Evolutionary conservation across 2,329 filamentous ascomycete species (phyloP).

Genomic region (Aspergillus intermedius): DNA sequence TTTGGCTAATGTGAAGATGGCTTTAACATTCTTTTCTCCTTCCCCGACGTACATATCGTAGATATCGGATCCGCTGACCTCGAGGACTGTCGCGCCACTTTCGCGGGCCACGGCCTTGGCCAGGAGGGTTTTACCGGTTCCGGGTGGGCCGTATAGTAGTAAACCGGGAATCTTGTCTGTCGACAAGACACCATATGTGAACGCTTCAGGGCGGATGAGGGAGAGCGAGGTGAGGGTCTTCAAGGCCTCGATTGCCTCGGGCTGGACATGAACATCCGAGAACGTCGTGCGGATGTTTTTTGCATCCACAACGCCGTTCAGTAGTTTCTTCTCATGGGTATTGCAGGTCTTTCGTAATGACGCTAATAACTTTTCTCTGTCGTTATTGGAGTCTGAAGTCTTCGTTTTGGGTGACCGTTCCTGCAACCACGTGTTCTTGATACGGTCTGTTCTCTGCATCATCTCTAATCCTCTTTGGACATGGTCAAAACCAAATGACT

Average conservation of each 20-base stretch:
- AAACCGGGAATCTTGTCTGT: slow-evolving; percentile 87
- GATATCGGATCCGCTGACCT: slow-evolving; percentile 83
- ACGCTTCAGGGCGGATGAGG: slow-evolving; percentile 83
- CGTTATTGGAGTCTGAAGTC: slow-evolving; percentile 23
- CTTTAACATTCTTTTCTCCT: slow-evolving; percentile 90
- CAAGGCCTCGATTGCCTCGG: slow-evolving; percentile 77
- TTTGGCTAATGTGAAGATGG: slow-evolving; percentile 83
- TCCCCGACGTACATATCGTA: slow-evolving; percentile 97
- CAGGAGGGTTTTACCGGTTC: slow-evolving; percentile 57
- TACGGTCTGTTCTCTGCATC: slow-evolving; percentile 37
- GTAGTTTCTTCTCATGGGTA: slow-evolving; percentile 72
- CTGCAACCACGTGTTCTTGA: slow-evolving; percentile 32
- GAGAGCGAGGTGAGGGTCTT: slow-evolving; percentile 85
- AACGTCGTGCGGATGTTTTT: slow-evolving; percentile 82
- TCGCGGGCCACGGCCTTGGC: slow-evolving; percentile 61
- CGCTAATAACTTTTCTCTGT: slow-evolving; percentile 39
- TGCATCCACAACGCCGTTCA: slow-evolving; percentile 75
- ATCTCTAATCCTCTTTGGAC: slow-evolving; percentile 30
- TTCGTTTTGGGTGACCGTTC: slow-evolving; percentile 26
- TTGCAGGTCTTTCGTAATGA: slow-evolving; percentile 55
- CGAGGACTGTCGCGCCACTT: slow-evolving; percentile 63
- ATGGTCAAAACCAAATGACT: slow-evolving; percentile 33
- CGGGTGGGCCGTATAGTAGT: slow-evolving; percentile 77
- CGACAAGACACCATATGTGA: slow-evolving; percentile 86
- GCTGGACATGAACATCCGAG: slow-evolving; percentile 72